Conservation (phyloP, 257 asterid genomes). For the Solanum pinnatisectum region DNA sequence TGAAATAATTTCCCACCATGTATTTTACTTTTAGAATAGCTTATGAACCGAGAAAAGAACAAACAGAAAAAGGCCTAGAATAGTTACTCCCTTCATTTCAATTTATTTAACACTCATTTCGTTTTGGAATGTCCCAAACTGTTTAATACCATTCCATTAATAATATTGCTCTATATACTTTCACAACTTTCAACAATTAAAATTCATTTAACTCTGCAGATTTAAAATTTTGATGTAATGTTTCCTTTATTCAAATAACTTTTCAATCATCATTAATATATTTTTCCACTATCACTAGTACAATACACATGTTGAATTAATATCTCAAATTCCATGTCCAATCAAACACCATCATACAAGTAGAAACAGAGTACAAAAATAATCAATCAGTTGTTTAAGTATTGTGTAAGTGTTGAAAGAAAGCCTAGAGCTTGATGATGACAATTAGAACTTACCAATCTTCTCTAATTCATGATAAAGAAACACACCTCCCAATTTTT, state of each 20-base stretch:
- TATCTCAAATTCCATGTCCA: not conserved
- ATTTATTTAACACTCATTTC: not conserved
- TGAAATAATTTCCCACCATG: not conserved
- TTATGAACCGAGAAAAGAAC: not conserved
- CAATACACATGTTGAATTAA: not conserved
- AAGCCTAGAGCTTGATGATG: not conserved
- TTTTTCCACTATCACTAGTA: not conserved
- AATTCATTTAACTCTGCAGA: not conserved
- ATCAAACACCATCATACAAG: not conserved
- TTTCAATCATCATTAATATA: not conserved
- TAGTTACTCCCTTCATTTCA: not conserved
- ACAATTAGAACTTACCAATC: not conserved
- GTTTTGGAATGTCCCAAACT: not conserved
- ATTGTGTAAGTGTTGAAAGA: not conserved
- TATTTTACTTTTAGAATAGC: not conserved
- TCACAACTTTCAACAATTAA: not conserved
- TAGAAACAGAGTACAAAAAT: not conserved
- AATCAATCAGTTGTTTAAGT: not conserved
- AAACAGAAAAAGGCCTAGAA: not conserved
- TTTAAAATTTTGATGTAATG: not conserved
- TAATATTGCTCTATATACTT: not conserved
- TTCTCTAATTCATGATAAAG: not conserved
- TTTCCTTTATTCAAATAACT: not conserved
- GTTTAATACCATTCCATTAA: not conserved
- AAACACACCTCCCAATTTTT: not conserved